phyloP scores from a whole-genome alignment of 2,329 filamentous ascomycete species.

The Penicillium sp. region DNA sequence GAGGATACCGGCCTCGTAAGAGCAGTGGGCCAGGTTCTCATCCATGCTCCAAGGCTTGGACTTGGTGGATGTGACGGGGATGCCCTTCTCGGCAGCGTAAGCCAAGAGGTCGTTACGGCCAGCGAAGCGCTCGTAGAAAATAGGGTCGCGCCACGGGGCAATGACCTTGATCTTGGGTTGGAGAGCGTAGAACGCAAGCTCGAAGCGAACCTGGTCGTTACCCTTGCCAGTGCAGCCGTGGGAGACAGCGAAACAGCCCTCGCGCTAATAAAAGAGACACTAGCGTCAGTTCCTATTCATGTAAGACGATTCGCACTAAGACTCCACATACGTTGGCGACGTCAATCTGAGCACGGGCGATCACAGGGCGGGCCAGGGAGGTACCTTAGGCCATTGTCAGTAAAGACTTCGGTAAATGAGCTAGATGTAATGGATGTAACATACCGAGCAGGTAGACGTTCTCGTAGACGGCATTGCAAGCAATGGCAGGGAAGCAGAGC shows the following conservation, averaged over 20 bases:
- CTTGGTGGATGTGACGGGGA: conserved; percentile 51
- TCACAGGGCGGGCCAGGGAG: conserved; percentile 48
- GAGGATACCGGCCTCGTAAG: conserved; percentile 71
- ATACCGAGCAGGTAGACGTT: conserved; percentile 61
- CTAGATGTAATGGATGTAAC: conserved; percentile 2
- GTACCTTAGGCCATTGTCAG: conserved; percentile 28
- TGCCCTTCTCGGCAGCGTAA: conserved; percentile 48
- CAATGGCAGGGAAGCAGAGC: conserved; percentile 74
- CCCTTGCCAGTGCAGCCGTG: conserved; percentile 52
- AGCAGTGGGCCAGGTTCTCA: conserved; percentile 61
- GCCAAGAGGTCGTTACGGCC: conserved; percentile 52
- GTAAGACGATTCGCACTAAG: not conserved
- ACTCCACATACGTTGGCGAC: conserved; percentile 26
- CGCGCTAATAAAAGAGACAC: conserved; percentile 30
- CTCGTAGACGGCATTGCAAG: conserved; percentile 65
- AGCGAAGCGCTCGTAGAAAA: conserved; percentile 51
- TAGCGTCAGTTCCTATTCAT: not conserved
- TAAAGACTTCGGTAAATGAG: not conserved
- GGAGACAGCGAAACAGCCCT: conserved; percentile 45
- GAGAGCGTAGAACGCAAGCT: conserved; percentile 52
- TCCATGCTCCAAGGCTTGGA: conserved; percentile 54
- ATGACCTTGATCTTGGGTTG: conserved; percentile 51
- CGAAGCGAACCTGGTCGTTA: conserved; percentile 52
- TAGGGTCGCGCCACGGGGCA: conserved; percentile 50
- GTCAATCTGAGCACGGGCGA: conserved; percentile 46